Conservation (phyloP, 192 early-diverging fungal species). For the Cetraspora pellucida region DNA sequence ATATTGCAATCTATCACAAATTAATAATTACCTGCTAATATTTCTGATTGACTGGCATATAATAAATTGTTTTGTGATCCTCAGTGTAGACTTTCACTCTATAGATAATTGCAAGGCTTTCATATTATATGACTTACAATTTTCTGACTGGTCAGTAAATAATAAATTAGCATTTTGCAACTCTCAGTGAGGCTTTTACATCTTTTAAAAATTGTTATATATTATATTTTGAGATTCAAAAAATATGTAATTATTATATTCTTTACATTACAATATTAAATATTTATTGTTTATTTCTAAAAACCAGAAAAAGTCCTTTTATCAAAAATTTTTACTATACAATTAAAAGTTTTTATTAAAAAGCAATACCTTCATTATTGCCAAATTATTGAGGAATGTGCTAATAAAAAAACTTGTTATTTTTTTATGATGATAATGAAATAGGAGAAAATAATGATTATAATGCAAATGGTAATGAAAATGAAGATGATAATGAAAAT, state of each 20-base stretch:
- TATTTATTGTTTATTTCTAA: background rate
- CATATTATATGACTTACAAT: background rate
- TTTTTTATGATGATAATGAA: background rate
- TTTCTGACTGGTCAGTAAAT: background rate
- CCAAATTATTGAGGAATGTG: background rate
- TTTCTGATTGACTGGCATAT: background rate
- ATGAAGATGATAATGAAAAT: background rate
- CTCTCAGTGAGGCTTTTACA: background rate
- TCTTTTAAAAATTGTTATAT: background rate
- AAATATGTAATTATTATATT: background rate
- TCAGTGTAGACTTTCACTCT: background rate
- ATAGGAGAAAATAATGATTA: background rate
- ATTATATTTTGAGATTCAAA: background rate
- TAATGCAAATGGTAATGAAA: background rate
- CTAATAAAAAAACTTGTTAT: background rate
- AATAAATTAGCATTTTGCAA: background rate
- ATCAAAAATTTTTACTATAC: background rate
- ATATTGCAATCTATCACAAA: background rate
- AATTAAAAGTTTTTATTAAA: background rate
- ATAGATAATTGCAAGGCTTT: background rate
- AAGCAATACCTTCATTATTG: background rate
- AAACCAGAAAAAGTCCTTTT: background rate
- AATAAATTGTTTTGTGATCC: background rate
- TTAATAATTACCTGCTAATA: background rate
- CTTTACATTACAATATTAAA: background rate